Conservation (phyloP, 371 early-diverging fungal species). For the Mucor circinelloides region DNA sequence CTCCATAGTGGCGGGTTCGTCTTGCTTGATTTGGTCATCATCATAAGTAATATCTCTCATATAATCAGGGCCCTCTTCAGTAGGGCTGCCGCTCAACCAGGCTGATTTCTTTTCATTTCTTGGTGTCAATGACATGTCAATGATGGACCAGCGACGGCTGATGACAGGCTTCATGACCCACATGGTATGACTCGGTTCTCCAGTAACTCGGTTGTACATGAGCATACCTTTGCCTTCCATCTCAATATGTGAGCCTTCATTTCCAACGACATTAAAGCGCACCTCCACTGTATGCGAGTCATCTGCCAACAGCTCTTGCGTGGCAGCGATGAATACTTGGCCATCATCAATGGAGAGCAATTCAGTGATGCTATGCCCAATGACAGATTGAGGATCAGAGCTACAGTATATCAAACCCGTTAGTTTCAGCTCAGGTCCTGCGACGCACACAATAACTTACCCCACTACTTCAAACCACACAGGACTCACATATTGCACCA, state of each 20-base stretch:
- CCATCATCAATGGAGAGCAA: slow-evolving; percentile 54
- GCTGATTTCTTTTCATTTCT: slow-evolving; percentile 3
- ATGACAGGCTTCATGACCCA: slow-evolving; percentile 79
- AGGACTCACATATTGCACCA: slow-evolving; percentile 62
- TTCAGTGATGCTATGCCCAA: slow-evolving; percentile 50
- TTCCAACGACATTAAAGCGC: slow-evolving; percentile 59
- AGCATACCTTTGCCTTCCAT: slow-evolving; percentile 94
- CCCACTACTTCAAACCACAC: slow-evolving; percentile 63
- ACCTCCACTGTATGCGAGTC: slow-evolving; percentile 80
- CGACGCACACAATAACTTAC: slow-evolving; percentile 30
- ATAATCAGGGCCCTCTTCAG: neutral
- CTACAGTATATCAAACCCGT: slow-evolving; percentile 23
- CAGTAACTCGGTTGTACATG: slow-evolving; percentile 72
- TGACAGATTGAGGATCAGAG: slow-evolving; percentile 49
- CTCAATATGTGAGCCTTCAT: slow-evolving; percentile 53
- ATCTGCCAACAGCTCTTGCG: slow-evolving; percentile 66
- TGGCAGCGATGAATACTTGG: slow-evolving; percentile 70
- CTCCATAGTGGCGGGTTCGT: neutral
- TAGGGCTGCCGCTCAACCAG: neutral
- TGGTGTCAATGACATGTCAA: slow-evolving; percentile 21
- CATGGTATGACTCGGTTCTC: slow-evolving; percentile 77
- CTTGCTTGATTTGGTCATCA: neutral
- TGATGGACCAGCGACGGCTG: slow-evolving; percentile 25
- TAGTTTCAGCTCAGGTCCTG: neutral
- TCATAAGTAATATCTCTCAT: neutral